Base-by-base conservation (phyloP, 208 protist species). In the Entamoeba dispar region DNA sequence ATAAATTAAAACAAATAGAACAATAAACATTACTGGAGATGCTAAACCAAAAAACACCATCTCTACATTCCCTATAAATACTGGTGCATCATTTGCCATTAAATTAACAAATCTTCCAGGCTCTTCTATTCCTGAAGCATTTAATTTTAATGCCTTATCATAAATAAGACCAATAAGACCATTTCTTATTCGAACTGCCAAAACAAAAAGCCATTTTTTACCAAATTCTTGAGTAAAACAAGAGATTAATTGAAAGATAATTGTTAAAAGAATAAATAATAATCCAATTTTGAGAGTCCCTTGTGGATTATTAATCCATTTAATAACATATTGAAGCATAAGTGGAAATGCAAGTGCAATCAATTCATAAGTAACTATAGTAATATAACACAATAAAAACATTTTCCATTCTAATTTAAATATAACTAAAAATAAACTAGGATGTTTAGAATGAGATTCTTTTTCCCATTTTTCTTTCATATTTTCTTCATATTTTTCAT, bases 41-140 rank as follows among this genome's bases (percentile, higher is more conserved):
- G 69, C 92, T 69, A 93, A 94, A 10, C 95, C 19, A 43, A 93
- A 93, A 92, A 94, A 92, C 3, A 95, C 1, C 27, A 94, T 92
- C 19, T 86, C 34, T 15, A 93, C 61, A 43, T 95, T 69, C 5
- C 94, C 93, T 69, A 91, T 27, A 7, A 96, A 90, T 10, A 5
- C 91, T 6, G 27, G 15, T 4, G 93, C 93, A 92, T 96, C 95
- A 31, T 93, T 91, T 10, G 92, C 92, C 94, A 96, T 95, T 61
- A 96, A 92, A 93, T 97, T 96, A 19, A 96, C 94, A 52, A 97
- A 95, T 77, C 96, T 95, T 91, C 96, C 96, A 17, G 10, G 38
- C 22, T 69, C 22, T 69, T 14, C 55, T 69, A 69, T 69, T 69
- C 55, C 31, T 14, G 38, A 15, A 51, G 47, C 38, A 50, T 91